Percentiles rank a stretch among this genome's conserved stretches.
These are phyloP conservation scores for Pneumocystis oryctolagi DNA, from an alignment of 1,139 yeast genomes.

Conservation along the genomic window DNA sequence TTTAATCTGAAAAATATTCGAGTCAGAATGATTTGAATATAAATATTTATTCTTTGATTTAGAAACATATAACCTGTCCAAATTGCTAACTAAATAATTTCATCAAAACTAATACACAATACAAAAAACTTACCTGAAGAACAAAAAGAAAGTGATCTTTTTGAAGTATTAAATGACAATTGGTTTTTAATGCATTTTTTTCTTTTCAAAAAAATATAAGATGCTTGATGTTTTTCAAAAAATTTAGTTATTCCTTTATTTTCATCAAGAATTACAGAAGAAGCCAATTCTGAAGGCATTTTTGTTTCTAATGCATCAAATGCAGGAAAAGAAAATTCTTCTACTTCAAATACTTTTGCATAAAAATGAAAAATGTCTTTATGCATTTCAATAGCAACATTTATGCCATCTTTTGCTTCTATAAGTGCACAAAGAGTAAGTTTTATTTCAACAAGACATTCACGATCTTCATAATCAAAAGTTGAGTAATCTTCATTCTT, in stretches of 20 bases:
- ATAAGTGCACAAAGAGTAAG: not conserved
- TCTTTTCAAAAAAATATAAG: not conserved
- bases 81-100: not conserved
- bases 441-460: not conserved
- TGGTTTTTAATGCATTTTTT: not conserved
- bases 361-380: not conserved
- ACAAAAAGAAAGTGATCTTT: not conserved
- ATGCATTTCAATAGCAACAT: not conserved
- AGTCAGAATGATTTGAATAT: not conserved
- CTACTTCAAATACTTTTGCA: not conserved
- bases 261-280: not conserved
- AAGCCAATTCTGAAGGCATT: not conserved
- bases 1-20: not conserved
- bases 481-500: not conserved
- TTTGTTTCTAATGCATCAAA: not conserved
- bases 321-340: not conserved
- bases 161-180: not conserved
- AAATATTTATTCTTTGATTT: not conserved
- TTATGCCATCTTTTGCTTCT: not conserved
- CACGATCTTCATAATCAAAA: not conserved
- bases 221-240: not conserved
- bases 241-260: not conserved
- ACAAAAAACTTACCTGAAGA: not conserved
- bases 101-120: not conserved
- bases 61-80: not conserved